A percentile compares a stretch with the other conserved stretches of the same genome.
Evolutionary conservation across 345 rosid genomes (phyloP).

Genomic region (Ricinus communis): DNA sequence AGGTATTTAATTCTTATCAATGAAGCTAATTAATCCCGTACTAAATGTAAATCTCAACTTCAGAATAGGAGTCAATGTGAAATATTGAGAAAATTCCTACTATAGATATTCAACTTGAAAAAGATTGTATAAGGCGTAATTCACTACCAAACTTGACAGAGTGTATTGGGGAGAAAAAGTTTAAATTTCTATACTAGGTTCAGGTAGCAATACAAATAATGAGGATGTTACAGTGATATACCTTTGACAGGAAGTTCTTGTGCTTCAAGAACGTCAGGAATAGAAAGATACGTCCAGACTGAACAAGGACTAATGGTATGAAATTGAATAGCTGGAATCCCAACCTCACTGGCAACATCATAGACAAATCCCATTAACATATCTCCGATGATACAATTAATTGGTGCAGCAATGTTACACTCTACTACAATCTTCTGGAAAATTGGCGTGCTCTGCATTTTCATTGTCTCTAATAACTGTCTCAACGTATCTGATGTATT

Average conservation of each 20-base stretch:
- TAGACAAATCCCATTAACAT: conserved; percentile 32
- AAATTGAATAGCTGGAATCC: conserved; percentile 31
- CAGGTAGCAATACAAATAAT: too few relatives aligned
- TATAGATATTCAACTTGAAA: too few relatives aligned
- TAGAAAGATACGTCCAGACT: conserved; percentile 14
- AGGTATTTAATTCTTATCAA: too few relatives aligned
- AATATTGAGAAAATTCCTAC: too few relatives aligned
- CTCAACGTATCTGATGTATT: conserved; percentile 14
- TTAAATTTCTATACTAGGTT: too few relatives aligned
- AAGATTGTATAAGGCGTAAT: too few relatives aligned
- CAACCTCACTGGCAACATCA: conserved; percentile 37
- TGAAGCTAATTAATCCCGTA: too few relatives aligned
- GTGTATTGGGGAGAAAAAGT: too few relatives aligned
- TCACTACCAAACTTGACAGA: too few relatives aligned
- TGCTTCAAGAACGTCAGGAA: conserved; percentile 38
- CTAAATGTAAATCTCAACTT: too few relatives aligned
- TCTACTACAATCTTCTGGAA: conserved; percentile 27
- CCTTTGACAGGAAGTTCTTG: conserved; percentile 48
- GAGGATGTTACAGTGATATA: too few relatives aligned
- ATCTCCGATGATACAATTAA: conserved; percentile 41
- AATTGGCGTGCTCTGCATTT: neutral
- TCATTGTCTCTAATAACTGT: conserved; percentile 14
- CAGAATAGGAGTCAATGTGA: too few relatives aligned
- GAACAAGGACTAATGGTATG: conserved; percentile 15
- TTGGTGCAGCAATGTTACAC: conserved; percentile 1